Evolutionary conservation across 306 rosid genomes (phyloP).

Genomic region (Rosa multiflora): DNA sequence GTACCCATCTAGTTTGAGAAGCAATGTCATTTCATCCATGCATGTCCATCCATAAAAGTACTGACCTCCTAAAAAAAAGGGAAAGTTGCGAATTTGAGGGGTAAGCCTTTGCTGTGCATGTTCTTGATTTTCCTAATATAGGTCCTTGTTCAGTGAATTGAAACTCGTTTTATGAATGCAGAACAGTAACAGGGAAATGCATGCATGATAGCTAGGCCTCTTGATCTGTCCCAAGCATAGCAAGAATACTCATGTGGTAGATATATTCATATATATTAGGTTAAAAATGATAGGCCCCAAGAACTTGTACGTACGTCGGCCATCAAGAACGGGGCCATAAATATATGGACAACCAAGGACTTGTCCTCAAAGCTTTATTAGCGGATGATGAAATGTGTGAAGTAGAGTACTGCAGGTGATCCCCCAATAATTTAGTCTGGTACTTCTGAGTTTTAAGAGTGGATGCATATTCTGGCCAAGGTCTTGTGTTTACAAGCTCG

Average conservation of each 20-base stretch:
- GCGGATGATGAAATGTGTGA: not conserved
- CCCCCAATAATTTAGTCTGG: not conserved
- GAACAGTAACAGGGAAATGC: not conserved
- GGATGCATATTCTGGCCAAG: no score
- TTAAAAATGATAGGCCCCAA: not conserved
- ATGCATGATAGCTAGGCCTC: not conserved
- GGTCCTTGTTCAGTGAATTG: not conserved
- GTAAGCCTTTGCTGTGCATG: not conserved
- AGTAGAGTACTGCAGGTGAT: not conserved
- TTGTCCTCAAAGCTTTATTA: not conserved
- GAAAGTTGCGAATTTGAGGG: not conserved
- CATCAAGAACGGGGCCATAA: not conserved
- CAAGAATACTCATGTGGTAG: not conserved
- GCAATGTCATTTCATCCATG: not conserved
- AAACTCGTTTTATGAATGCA: not conserved
- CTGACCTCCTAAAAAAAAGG: not conserved
- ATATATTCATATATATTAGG: not conserved
- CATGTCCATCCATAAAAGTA: not conserved
- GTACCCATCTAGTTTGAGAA: not conserved
- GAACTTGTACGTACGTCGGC: not conserved
- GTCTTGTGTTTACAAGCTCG: no score
- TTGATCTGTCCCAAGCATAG: not conserved
- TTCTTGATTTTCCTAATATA: not conserved
- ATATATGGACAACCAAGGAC: not conserved
- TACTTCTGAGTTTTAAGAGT: not conserved